Evolutionary conservation across 1,284 basidiomycete species (phyloP), one percentile per base, ranked within the genome.

Genomic region (Stygiomarasmius scandens): DNA sequence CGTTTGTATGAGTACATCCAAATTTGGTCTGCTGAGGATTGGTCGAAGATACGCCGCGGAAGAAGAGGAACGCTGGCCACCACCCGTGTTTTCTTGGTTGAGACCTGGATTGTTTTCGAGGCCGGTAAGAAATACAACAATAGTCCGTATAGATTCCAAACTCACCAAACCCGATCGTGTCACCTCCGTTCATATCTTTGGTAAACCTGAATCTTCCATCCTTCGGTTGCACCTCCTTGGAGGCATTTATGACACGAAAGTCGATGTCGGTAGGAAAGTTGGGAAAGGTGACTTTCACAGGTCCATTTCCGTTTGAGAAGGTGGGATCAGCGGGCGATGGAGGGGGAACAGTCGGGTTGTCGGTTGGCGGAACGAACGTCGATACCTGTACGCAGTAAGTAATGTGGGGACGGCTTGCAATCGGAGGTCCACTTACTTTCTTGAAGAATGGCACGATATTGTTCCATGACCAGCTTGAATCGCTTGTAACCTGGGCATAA

Each of bases 401-500:
- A 19, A 11, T 6, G 10, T 32, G 29, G 12, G 29, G 29, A 6
- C 29, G 29, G 12, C 12, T 12, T 32, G 3, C n/a, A 49, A 16
- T 41, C n/a, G 38, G 10, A n/a, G 14, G 16, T 9, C 11, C 11
- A 41, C 53, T 14, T 57, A 72, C 73, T 61, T 69, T 72, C 25
- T 61, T 59, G 29, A 74, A 64, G 55, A 73, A 76, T 9, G 64
- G 63, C 36, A 65, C 63, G 50, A 78, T 61, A 20, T 60, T 65
- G 4, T 67, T 62, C 77, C 77, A 77, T 3, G 67, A 64, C 76
- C 75, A 79, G 3, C 71, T 69, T 0, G 60, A 8, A 53, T 78
- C 77, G 6, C 70, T 73, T 10, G 74, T 67, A n/a, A 74, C 58
- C 1, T 59, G 57, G 2, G 74, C 76, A 48, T 67, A 71, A 10